Conservation (phyloP, 139 green algal genomes). For the Haematococcus lacustris region DNA sequence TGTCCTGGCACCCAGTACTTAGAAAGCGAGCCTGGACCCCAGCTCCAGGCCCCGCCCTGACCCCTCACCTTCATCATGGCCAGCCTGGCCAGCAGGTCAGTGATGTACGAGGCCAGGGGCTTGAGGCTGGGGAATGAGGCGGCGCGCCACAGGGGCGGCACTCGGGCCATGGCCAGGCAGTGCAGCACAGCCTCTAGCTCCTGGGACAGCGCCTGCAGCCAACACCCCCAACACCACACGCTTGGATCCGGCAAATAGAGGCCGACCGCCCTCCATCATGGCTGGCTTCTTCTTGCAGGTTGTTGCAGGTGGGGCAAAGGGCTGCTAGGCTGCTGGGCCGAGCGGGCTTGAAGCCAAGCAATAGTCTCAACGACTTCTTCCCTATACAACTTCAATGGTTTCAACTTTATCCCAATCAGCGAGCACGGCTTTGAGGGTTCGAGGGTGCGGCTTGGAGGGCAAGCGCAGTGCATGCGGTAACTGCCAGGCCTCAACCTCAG, state of each 20-base stretch:
- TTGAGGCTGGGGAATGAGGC: conserved; percentile 17
- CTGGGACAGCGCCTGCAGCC: conserved; percentile 39
- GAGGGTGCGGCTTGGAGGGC: no score
- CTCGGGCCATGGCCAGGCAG: conserved; percentile 37
- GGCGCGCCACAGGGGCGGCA: conserved; percentile 56
- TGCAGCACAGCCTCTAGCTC: conserved; percentile 54
- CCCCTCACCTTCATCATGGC: conserved; percentile 31
- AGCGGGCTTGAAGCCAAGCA: neutral
- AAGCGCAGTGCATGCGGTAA: no score
- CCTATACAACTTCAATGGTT: neutral
- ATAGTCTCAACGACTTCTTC: neutral
- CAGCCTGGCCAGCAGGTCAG: conserved; percentile 38
- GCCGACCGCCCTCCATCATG: no score
- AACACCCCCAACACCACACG: neutral
- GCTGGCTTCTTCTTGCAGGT: no score
- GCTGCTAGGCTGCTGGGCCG: no score
- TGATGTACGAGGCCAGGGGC: conserved; percentile 30
- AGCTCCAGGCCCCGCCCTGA: neutral
- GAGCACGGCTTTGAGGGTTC: no score
- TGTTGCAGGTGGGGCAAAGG: no score
- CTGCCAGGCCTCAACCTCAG: no score
- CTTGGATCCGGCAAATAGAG: no score
- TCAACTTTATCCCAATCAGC: no score
- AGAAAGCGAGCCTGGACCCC: neutral
- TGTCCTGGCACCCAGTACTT: neutral